Base-by-base conservation (phyloP, 2,329 filamentous ascomycete species). In the Clarireedia monteithiana region DNA sequence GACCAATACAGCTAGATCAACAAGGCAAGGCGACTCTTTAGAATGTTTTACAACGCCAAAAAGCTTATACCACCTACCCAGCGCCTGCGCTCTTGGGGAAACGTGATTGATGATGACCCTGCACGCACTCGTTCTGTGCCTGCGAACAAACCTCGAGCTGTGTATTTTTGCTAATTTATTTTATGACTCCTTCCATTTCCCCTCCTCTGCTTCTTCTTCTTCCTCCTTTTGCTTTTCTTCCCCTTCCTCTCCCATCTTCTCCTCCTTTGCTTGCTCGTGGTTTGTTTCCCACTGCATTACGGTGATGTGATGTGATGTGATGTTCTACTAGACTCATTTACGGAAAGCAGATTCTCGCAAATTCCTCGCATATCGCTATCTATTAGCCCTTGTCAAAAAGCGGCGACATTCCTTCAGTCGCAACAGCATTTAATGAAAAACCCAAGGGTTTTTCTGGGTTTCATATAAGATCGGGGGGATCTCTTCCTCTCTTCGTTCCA, bases 121-220 rank as follows among this genome's bases (percentile, higher is more conserved):
- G 17, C 42, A 14, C 17, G 17, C 42, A 14, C 17, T 23, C 23
- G 23, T 26, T 6, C 26, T 27, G 44, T 44, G 23, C 40, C 39
- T 44, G 15, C 23, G 15, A 47, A 30, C 17, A 3, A 47, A 26
- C 15, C 24, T 47, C 30, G 30, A 34, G 30, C 30, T 34, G 30
- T 34, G 30, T 34, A 34, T 34, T 34, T 34, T 34, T 34, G 30
- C 50, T 50, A 40, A 55, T 55, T 48, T 45, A 45, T 30, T 44
- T 44, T 50, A 20, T 6, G 14, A 20, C 12, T 34, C 2, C 17
- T 2, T 42, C 23, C 46, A 53, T 27, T 42, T 39, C 24, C 36
- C n/a, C 3, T 34, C 6, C 15, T 26, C 7, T n/a, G 17, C n/a
- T 27, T 38, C 17, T 24, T 49, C 4, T 20, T 20, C 17, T 48